phyloP scores from a whole-genome alignment of 805 yeast species.

The Lipomyces mesembrius region DNA sequence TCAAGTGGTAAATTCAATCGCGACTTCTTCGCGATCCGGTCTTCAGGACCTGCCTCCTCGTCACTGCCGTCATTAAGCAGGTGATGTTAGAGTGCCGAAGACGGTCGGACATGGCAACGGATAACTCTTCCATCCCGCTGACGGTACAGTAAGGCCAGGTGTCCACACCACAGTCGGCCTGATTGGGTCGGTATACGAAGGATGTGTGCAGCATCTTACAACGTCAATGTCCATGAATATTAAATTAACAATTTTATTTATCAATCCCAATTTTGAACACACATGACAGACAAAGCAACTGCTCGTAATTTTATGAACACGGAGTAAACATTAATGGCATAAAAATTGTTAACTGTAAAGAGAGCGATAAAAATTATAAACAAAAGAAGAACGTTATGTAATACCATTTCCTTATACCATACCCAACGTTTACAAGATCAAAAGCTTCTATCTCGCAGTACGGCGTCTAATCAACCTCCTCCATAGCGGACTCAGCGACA shows the following conservation, averaged over 20 bases:
- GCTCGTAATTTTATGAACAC: background rate
- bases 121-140: no score
- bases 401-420: background rate
- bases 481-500: slow-evolving; percentile 95
- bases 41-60: no score
- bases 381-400: background rate
- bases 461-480: slow-evolving; percentile 87
- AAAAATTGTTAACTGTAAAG: background rate
- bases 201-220: no score
- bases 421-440: background rate
- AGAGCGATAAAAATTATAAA: background rate
- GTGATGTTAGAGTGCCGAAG: no score
- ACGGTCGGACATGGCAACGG: no score
- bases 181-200: no score
- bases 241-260: background rate
- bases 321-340: background rate
- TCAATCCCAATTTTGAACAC: slow-evolving; percentile 1
- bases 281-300: background rate
- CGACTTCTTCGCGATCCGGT: no score
- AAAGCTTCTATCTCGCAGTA: background rate
- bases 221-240: background rate
- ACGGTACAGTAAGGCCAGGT: no score
- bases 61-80: no score
- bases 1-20: no score
- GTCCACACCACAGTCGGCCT: no score